Conservation (phyloP, 1,139 yeast genomes). For the Geotrichum aggregatum region DNA sequence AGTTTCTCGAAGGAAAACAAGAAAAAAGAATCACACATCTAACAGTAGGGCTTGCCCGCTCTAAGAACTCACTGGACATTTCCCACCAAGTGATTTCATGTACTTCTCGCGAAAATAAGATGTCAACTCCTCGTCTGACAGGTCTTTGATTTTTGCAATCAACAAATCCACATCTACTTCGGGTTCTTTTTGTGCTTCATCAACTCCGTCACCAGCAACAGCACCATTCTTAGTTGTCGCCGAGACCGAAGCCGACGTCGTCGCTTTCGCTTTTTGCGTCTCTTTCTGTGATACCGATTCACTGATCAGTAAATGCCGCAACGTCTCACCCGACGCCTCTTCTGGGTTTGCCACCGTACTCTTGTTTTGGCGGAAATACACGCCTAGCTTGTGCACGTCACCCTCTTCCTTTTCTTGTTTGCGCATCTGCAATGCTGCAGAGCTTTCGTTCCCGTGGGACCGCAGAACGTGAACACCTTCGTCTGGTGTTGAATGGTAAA, state of each 20-base stretch:
- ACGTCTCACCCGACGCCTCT: not conserved
- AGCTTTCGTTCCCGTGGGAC: constrained; percentile 20
- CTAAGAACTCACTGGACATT: too few species aligned
- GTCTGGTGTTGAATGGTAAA: constrained; percentile 3
- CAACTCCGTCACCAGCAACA: not conserved
- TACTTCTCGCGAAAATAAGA: not conserved
- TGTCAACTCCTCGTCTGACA: not conserved
- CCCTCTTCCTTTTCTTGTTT: constrained; percentile 90
- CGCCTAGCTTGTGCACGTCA: constrained; percentile 77
- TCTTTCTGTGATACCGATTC: not conserved
- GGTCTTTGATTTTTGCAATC: not conserved
- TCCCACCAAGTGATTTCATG: not conserved
- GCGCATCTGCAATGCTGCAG: not conserved
- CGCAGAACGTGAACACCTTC: constrained; percentile 12
- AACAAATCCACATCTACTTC: not conserved
- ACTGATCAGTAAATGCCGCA: not conserved
- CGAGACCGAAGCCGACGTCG: not conserved
- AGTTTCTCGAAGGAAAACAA: too few species aligned
- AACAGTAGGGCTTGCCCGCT: too few species aligned
- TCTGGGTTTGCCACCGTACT: not conserved
- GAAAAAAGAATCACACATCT: too few species aligned
- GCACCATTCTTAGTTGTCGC: not conserved
- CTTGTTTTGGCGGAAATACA: constrained; percentile 25
- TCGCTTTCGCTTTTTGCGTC: not conserved
- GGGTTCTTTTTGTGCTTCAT: not conserved